Evolutionary conservation across 2,329 filamentous ascomycete genomes (phyloP).

Genomic region (Cryphonectria radicalis): DNA sequence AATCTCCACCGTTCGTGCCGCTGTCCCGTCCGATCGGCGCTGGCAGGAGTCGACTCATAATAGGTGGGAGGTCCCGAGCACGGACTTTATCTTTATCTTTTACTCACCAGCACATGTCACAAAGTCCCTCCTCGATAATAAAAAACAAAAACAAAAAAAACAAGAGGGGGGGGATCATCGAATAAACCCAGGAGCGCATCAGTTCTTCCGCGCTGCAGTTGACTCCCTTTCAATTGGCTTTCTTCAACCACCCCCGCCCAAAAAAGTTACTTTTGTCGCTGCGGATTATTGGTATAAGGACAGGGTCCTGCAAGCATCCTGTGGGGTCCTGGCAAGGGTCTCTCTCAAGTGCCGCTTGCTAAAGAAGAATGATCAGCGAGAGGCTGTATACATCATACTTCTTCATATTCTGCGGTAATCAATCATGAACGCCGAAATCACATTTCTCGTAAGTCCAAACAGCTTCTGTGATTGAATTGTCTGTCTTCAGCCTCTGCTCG

Average conservation of each 20-base stretch:
- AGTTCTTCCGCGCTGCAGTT: not conserved
- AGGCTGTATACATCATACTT: conserved; percentile 5
- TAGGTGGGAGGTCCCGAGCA: conserved; percentile 12
- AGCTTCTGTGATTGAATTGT: not conserved
- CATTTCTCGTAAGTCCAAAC: conserved; percentile 55
- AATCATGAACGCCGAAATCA: conserved; percentile 61
- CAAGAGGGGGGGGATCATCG: not conserved
- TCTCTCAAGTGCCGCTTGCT: conserved; percentile 14
- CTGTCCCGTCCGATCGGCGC: conserved; percentile 18
- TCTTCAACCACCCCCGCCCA: not conserved
- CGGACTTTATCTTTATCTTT: not conserved
- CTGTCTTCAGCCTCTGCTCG: not conserved
- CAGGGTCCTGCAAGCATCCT: conserved; percentile 20
- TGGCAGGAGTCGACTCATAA: conserved; percentile 11
- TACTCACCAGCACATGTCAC: not conserved
- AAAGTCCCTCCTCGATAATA: not conserved
- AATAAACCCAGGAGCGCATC: not conserved
- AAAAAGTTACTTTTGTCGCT: conserved; percentile 7
- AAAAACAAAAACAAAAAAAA: not conserved
- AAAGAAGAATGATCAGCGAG: conserved; percentile 25
- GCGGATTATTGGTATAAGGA: not conserved
- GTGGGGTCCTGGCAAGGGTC: conserved; percentile 23
- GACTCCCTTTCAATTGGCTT: conserved; percentile 4
- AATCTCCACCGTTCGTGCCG: not conserved
- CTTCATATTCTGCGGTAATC: conserved; percentile 15